phyloP scores from a whole-genome alignment of 495 filamentous ascomycete genomes.

The Penicillium ucsense region DNA sequence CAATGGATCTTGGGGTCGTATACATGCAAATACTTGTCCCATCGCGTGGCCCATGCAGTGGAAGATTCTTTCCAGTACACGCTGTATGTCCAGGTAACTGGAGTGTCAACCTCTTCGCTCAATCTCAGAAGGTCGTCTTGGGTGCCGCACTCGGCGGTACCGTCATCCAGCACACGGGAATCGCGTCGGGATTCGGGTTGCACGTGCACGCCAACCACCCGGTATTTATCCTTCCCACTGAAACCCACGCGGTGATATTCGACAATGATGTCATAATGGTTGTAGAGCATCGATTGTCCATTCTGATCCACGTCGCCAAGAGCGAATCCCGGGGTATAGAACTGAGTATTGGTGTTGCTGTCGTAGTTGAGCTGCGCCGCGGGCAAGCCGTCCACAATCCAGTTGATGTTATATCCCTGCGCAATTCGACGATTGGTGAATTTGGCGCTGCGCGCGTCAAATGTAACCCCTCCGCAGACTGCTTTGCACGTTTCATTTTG shows the following conservation, averaged over 20 bases:
- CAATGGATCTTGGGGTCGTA: conserved; percentile 96
- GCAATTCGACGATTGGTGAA: conserved; percentile 77
- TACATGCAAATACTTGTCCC: conserved; percentile 96
- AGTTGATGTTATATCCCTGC: conserved; percentile 83
- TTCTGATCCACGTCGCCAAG: conserved; percentile 56
- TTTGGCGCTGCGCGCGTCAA: conserved; percentile 55
- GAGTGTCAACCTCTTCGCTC: conserved; percentile 53
- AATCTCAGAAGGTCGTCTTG: conserved; percentile 45
- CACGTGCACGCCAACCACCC: conserved; percentile 87
- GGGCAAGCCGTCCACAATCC: conserved; percentile 88
- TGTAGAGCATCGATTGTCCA: conserved; percentile 59
- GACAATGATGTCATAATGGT: conserved; percentile 89
- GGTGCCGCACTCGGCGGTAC: conserved; percentile 52
- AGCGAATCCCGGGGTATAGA: conserved; percentile 82
- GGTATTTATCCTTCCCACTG: conserved; percentile 51
- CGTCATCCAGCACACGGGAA: conserved; percentile 41
- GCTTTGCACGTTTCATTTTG: conserved; percentile 78
- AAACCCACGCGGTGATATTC: conserved; percentile 72
- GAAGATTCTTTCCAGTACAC: conserved; percentile 72
- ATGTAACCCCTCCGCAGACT: conserved; percentile 56
- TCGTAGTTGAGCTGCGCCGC: conserved; percentile 73
- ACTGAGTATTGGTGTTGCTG: conserved; percentile 57
- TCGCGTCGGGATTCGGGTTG: conserved; percentile 64
- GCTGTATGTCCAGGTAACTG: conserved; percentile 81
- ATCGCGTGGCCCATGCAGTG: conserved; percentile 89